Base-by-base conservation (phyloP, 352 stramenopile species). In the Globisporangium cylindrosporum region DNA sequence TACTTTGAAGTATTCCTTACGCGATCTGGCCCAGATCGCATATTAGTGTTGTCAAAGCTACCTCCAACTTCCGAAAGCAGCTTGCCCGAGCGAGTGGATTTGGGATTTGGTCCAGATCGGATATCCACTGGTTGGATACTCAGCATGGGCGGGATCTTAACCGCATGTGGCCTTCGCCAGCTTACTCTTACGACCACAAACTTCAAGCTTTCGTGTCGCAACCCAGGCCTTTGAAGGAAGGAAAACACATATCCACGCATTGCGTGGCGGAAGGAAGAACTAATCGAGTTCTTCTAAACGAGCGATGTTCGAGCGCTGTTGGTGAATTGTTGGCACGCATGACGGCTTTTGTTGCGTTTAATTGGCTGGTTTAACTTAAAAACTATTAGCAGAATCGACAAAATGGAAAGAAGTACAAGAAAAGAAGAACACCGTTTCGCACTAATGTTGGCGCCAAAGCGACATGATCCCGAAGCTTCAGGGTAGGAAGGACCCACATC, bases 141-240 rank as follows among this genome's bases (percentile, higher is more conserved):
- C 7, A 51, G 4, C 43, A 51, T 8, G 7, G 15, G 41, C 5
- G 41, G n/a, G 15, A 49, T 49, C 18, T 24, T 12, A 6, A 49
- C 41, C 43, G 18, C 18, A n/a, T 22, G 43, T 51, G 43, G 20
- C 18, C 43, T 12, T 51, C 18, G 18, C 18, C 43, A 22, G 7
- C 43, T 20, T n/a, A 22, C 18, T 51, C 43, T 51, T 51, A 18
- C 43, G 43, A 51, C 43, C 43, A 22, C 43, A 51, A 51, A 24
- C 43, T 51, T 51, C 43, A 51, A 51, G 43, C 43, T 51, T 51
- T 51, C 43, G 15, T 51, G 43, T 51, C 43, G 43, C 43, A 24
- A 51, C 15, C 18, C 43, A 48, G 14, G 4, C 4, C 38, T 48
- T 48, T 15, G 38, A 20, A 48, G 14, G 38, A 48, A n/a, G 4